Base-by-base conservation (phyloP, 768 basidiomycete species). In the Amanita rimosa region DNA sequence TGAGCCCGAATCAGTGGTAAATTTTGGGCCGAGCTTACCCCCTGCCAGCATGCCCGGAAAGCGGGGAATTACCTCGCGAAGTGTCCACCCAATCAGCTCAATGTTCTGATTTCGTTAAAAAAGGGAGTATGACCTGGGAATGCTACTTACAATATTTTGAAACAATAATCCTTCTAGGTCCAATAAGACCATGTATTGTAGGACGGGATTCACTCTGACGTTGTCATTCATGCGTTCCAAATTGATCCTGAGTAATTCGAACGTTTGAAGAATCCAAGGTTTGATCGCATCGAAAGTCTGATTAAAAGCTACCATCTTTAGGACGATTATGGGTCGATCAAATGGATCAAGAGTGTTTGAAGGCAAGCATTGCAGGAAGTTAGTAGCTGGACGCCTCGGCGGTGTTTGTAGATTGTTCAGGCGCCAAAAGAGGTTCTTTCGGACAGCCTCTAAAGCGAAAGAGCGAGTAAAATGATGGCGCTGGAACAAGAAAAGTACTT, bases 1-100 rank as follows among this genome's bases (percentile, higher is more conserved):
- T 50, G 54, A 27, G 52, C 47, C 43, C 54, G 49, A 53, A 40
- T 16, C 31, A 21, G 8, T 36, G 17, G 24, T 4, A 34, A 8
- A 29, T 16, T 19, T 22, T n/a, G 19, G 17, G 40, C 33, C 33
- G 41, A 46, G 57, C 67, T 55, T 60, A 81, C 85, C 81, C 60
- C 81, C 83, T 31, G 78, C 83, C 26, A 88, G 65, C 78, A 88
- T 76, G 47, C 85, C 85, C 45, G 86, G 83, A 65, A 78, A 87
- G 45, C 75, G 73, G 33, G 84, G 83, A 37, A 81, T 69, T 26
- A 83, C 69, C 54, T 88, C 83, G 52, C 74, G 74, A 50, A 81
- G 57, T 41, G 74, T 72, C 81, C 81, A 88, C 16, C 73, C 68
- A 38, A 83, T 67, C 6, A 84, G 62, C 53, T 85, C 80, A 34